These are phyloP conservation scores for Hygrophorus pudorinus DNA, from an alignment of 768 basidiomycete species.

Conservation along the genomic window DNA sequence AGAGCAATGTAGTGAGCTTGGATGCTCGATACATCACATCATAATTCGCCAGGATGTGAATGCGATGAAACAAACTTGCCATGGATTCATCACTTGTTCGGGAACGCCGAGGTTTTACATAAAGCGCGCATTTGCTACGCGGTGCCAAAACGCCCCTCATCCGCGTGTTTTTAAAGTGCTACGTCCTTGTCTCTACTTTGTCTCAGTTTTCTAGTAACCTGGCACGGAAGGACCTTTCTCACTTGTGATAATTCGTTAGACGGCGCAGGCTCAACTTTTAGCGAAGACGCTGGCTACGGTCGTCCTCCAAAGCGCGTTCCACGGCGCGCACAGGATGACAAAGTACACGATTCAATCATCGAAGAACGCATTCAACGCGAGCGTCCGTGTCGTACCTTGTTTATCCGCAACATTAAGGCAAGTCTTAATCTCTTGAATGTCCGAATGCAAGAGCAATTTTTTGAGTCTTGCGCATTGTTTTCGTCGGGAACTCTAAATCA, in stretches of 20 bases:
- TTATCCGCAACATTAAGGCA: conserved; percentile 97
- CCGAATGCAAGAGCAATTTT: background rate
- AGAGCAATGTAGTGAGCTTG: conserved; percentile 31
- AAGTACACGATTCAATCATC: conserved; percentile 84
- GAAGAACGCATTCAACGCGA: conserved; percentile 92
- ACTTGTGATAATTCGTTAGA: conserved; percentile 50
- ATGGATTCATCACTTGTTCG: conserved; percentile 10
- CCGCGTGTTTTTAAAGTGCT: conserved; percentile 34
- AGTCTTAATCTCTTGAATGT: conserved; percentile 27
- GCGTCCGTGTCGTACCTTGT: conserved; percentile 89
- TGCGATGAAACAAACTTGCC: conserved; percentile 10
- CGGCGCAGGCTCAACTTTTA: conserved; percentile 47
- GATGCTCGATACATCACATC: conserved; percentile 17
- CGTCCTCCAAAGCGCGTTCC: conserved; percentile 36
- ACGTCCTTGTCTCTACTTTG: conserved; percentile 33
- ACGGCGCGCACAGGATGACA: conserved; percentile 78
- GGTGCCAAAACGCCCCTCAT: conserved; percentile 9
- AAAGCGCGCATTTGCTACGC: conserved; percentile 20
- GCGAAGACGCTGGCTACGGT: conserved; percentile 38
- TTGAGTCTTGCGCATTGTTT: conserved; percentile 3
- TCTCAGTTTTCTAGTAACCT: conserved; percentile 21
- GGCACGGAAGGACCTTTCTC: conserved; percentile 27
- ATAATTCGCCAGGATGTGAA: conserved; percentile 15
- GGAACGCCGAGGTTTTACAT: conserved; percentile 1
- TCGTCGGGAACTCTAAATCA: background rate